Evolutionary conservation across 2,329 filamentous ascomycete genomes (phyloP), one percentile per base, ranked within the genome.

Genomic region (Penicillium sp.): DNA sequence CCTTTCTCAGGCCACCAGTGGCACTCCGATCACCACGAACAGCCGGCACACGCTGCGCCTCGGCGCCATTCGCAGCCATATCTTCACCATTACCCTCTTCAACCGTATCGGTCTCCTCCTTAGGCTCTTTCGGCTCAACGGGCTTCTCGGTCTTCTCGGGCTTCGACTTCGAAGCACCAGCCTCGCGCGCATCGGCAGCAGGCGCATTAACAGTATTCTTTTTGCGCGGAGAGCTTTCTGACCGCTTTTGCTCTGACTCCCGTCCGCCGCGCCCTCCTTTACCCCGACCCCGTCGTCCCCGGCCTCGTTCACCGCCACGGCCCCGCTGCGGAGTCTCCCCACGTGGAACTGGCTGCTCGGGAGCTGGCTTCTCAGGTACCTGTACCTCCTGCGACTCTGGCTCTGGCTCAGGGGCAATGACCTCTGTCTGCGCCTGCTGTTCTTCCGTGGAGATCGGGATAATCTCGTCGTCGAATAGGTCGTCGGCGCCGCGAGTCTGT

Each of bases 1-100:
- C 77, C 73, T 78, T 80, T 50, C 77, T 78, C 2, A 81, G 61
- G 1, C 82, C 82, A 8, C 83, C 83, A 0, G 83, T 84, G 12
- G 76, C 76, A 61, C 80, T 82, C 46, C 83, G 76, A 63, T 84
- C 82, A 19, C 82, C 82, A 9, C 81, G 76, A 10, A 84, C 82
- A 40, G 82, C 80, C 7, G 76, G 76, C 25, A 74, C 69, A 43
- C 70, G 74, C 53, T 65, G 67, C 6, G 62, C 60, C 25, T 70
- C 71, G 9, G 63, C 35, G 6, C 65, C 63, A 54, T 65, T 68
- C 9, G 55, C 51, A 29, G 25, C 29, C 33, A 5, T 4, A 6
- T 50, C 48, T 8, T 64, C 61, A 9, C 46, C 50, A 41, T 63
- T 58, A 12, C 17, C 48, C 21, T 67, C 63, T 8, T 64, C 64